A percentile compares a stretch with the other conserved stretches of the same genome.
phyloP scores from a whole-genome alignment of 2,329 filamentous ascomycete genomes.

The Achaetomium macrosporum region DNA sequence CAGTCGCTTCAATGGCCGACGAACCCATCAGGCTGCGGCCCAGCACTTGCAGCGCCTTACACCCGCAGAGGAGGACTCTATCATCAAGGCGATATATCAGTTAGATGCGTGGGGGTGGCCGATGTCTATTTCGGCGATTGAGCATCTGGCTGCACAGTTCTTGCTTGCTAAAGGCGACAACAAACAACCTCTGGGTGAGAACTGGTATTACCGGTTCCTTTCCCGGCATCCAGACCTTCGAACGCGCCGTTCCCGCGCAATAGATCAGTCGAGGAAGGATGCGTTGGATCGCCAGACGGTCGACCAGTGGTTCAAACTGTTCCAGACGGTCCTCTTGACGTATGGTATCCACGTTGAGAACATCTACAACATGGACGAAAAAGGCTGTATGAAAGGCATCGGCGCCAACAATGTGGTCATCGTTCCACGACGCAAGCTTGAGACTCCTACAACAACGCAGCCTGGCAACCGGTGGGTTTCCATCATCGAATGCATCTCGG shows the following conservation, averaged over 20 bases:
- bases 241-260: no score
- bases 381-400: no score
- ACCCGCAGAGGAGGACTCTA: neutral
- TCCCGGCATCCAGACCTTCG: no score
- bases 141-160: neutral
- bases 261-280: no score
- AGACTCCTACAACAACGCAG: no score
- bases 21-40: neutral
- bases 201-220: neutral
- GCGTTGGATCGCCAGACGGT: no score
- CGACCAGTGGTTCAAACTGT: neutral
- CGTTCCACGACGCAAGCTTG: no score
- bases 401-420: no score
- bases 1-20: neutral
- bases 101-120: neutral
- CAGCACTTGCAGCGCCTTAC: neutral
- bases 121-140: neutral
- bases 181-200: neutral
- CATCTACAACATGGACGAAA: no score
- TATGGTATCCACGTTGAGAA: no score
- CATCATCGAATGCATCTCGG: no score
- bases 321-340: neutral
- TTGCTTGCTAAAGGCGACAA: neutral
- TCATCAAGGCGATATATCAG: neutral
- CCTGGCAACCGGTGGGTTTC: no score